These are phyloP conservation scores for Geranium incanum DNA, from an alignment of 441 rosid genomes.

Conservation along the genomic window DNA sequence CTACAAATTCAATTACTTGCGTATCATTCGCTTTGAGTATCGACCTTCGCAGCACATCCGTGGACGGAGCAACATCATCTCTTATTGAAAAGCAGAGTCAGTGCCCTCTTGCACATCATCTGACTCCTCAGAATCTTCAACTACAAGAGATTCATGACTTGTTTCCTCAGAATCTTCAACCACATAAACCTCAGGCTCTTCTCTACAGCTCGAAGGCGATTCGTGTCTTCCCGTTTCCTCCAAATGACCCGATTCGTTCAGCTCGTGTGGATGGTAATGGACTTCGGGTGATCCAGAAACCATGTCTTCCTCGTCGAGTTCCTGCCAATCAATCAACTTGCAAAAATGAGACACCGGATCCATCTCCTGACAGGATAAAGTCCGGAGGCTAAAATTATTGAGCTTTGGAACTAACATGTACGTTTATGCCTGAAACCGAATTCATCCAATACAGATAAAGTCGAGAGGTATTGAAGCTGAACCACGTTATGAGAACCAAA, in stretches of 20 bases:
- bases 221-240: constrained; percentile 16
- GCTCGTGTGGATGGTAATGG: constrained; percentile 20
- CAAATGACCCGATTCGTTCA: constrained; percentile 15
- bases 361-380: not conserved
- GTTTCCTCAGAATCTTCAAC: constrained; percentile 33
- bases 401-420: not conserved
- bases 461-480: no score
- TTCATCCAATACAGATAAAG: no score
- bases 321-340: constrained; percentile 8
- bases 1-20: not conserved
- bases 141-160: no score
- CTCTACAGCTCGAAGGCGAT: constrained; percentile 23
- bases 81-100: constrained; percentile 13
- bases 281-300: constrained; percentile 14
- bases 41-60: constrained; percentile 15
- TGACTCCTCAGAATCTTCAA: not conserved
- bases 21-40: constrained; percentile 14
- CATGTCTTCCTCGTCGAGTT: constrained; percentile 6
- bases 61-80: constrained; percentile 15
- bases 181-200: constrained; percentile 19
- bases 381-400: not conserved
- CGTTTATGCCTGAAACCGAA: not conserved
- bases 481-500: no score
- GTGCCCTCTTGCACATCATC: constrained; percentile 16
- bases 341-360: not conserved